Conservation (phyloP, 2,329 filamentous ascomycete species). For the Plenodomus lindquistii region DNA sequence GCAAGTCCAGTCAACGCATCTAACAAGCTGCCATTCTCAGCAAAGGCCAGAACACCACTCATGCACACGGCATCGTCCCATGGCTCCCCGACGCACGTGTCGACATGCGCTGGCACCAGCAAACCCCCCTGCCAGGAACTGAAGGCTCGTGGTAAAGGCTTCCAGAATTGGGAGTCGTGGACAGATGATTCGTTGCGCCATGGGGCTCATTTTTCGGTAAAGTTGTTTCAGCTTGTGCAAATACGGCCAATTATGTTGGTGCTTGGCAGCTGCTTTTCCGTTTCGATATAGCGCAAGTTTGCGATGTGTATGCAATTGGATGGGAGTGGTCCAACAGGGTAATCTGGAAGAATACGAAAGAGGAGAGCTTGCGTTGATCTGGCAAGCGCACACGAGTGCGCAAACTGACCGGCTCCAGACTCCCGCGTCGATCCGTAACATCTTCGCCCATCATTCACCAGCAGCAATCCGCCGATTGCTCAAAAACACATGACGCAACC, state of each 20-base stretch:
- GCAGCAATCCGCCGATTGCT: not conserved
- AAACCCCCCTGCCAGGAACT: conserved; percentile 4
- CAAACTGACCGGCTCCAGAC: not conserved
- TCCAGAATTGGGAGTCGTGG: not conserved
- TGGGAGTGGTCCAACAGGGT: not conserved
- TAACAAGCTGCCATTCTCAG: too few species aligned
- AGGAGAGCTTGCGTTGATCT: not conserved
- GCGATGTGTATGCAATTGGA: not conserved
- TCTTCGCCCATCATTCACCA: not conserved
- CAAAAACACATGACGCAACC: not conserved
- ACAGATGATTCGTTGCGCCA: conserved; percentile 3
- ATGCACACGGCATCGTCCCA: too few species aligned
- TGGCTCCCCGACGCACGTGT: too few species aligned
- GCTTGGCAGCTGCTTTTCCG: not conserved
- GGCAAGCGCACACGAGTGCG: not conserved
- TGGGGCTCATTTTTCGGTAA: not conserved
- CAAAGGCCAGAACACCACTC: too few species aligned
- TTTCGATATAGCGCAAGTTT: not conserved
- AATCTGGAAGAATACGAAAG: not conserved
- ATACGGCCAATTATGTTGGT: conserved; percentile 1
- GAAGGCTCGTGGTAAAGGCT: not conserved
- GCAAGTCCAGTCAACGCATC: too few species aligned
- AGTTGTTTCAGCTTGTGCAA: conserved; percentile 8
- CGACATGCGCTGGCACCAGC: conserved; percentile 16
- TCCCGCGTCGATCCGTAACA: not conserved